Conservation (phyloP, 192 early-diverging fungal genomes). For the Backusella australiensis region DNA sequence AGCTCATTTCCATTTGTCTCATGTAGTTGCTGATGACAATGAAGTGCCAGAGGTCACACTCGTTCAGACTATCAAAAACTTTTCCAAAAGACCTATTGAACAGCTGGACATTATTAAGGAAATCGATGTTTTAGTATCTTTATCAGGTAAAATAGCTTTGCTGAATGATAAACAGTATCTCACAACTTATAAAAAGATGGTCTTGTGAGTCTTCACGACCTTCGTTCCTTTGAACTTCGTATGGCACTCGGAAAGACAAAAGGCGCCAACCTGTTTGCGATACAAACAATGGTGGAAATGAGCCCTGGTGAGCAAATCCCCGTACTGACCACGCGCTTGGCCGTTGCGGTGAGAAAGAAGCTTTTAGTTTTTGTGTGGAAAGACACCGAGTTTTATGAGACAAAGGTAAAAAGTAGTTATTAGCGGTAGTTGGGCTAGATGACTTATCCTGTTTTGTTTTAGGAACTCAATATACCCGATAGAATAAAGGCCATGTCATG, state of each 20-base stretch:
- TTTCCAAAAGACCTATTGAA: constrained; percentile 68
- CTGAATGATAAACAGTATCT: not conserved
- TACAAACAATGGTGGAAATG: constrained; percentile 69
- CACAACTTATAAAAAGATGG: constrained; percentile 50
- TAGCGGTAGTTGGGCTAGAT: not conserved
- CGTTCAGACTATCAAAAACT: constrained; percentile 63
- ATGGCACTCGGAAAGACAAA: constrained; percentile 69
- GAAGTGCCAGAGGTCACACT: constrained; percentile 56
- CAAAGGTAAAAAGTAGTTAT: constrained; percentile 37
- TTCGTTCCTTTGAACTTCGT: constrained; percentile 64
- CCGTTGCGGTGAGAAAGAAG: constrained; percentile 69
- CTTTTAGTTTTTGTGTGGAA: constrained; percentile 74
- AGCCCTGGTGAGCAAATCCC: constrained; percentile 59
- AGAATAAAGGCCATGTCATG: constrained; percentile 74
- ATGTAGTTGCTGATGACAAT: constrained; percentile 42
- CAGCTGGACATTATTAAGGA: constrained; percentile 76
- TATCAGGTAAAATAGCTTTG: constrained; percentile 45
- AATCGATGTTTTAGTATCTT: constrained; percentile 65
- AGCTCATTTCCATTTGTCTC: not conserved
- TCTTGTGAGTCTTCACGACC: constrained; percentile 69
- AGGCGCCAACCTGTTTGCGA: constrained; percentile 74
- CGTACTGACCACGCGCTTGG: constrained; percentile 68
- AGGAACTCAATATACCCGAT: constrained; percentile 73
- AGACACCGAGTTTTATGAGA: constrained; percentile 68
- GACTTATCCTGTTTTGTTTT: not conserved